Base-by-base conservation (phyloP, 148 eudicot species). In the Nepenthes mirabilis region DNA sequence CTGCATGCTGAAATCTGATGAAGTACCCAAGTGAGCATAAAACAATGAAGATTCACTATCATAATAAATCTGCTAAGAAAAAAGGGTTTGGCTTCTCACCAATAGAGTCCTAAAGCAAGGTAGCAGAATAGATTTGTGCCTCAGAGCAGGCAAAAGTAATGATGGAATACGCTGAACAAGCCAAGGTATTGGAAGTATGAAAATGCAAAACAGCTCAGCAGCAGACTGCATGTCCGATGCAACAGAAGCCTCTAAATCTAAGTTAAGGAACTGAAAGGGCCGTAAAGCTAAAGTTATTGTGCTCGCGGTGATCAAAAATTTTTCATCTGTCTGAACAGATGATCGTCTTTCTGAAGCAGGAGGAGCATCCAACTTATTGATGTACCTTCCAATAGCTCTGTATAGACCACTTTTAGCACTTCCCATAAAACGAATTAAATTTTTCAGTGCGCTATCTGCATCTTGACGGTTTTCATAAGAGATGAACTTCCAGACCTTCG, bases 301-400 rank as follows among this genome's bases (percentile, higher is more conserved):
- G 81, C 96, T 88, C 58, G 96, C 94, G 57, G 85, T 82, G 59
- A 91, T 82, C 81, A 91, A 70, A 62, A 91, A 80, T 61, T 55
- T 78, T 47, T 80, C 96, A 75, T 91, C 96, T 62, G 75, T 73
- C 52, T 64, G 76, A 60, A 59, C 67, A 58, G 75, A 65, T 55
- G 35, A 23, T 23, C 48, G 40, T 59, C 53, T 61, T 65, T 63
- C 77, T 61, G 79, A 59, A 58, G 80, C 64, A 77, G 61, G 62
- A 50, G 81, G 69, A 73, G 61, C 72, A 73, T 76, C 77, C 70
- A 82, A 63, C 55, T 71, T 78, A 68, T 56, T 79, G 63, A 88
- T 56, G 74, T 81, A 91, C 71, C 69, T 85, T 66, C 98, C 83
- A 53, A 86, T 65, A 75, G 83, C 73, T 76, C 56, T 71, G 70